Evolutionary conservation across 306 rosid genomes (phyloP).

Genomic region (Corylus avellana): DNA sequence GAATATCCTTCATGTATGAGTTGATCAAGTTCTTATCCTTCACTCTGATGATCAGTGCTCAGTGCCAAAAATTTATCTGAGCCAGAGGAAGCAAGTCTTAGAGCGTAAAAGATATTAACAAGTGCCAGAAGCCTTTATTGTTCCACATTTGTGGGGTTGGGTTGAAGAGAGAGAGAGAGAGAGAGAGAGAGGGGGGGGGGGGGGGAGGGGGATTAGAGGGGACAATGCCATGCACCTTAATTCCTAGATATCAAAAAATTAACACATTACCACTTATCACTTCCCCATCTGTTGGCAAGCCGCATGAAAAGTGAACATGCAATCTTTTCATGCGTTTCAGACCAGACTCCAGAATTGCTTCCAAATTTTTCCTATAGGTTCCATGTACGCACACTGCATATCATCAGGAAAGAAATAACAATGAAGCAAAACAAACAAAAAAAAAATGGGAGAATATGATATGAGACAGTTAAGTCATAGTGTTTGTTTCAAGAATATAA

Average conservation of each 20-base stretch:
- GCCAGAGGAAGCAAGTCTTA: background rate
- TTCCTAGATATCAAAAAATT: background rate
- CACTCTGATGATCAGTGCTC: background rate
- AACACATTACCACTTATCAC: conserved; percentile 76
- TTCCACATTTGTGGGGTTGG: too few species aligned
- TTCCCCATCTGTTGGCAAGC: conserved; percentile 89
- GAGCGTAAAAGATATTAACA: background rate
- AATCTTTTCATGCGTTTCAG: conserved; percentile 85
- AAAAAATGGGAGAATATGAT: background rate
- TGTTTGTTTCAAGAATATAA: conserved; percentile 9
- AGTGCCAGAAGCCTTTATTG: background rate
- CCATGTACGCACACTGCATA: conserved; percentile 92
- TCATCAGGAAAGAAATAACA: conserved; percentile 20
- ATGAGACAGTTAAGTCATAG: background rate
- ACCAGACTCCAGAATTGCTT: conserved; percentile 76
- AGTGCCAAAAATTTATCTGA: background rate
- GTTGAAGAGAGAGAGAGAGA: too few species aligned
- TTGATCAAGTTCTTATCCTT: background rate
- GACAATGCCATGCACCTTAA: background rate
- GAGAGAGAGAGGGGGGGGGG: background rate
- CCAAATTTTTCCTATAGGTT: conserved; percentile 73
- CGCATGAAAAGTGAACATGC: conserved; percentile 88
- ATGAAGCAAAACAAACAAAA: background rate
- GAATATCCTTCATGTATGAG: background rate
- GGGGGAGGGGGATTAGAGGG: background rate